A percentile compares a stretch with the other conserved stretches of the same genome.
Evolutionary conservation across 495 filamentous ascomycete species (phyloP).

Genomic region (Xylaria palmicola): DNA sequence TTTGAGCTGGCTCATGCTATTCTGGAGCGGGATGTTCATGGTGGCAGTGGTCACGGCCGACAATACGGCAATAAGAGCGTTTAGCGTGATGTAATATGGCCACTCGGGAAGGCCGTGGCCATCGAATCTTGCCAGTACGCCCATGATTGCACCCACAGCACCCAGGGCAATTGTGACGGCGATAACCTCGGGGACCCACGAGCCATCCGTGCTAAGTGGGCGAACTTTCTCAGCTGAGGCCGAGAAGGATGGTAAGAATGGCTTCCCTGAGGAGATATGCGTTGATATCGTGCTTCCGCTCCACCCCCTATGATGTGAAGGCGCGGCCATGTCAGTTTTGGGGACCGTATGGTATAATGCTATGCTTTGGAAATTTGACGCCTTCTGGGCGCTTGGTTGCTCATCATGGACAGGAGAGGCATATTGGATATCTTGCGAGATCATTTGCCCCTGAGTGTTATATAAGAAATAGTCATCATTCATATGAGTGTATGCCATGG

Average conservation of each 20-base stretch:
- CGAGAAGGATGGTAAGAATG: background rate
- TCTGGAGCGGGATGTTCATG: conserved; percentile 41
- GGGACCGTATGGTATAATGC: background rate
- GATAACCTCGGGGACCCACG: conserved; percentile 25
- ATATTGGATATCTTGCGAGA: background rate
- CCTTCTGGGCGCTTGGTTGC: background rate
- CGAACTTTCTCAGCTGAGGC: background rate
- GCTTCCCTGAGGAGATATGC: background rate
- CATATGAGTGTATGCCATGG: background rate
- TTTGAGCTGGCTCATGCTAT: conserved; percentile 45
- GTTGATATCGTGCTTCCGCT: conserved; percentile 14
- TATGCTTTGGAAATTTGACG: background rate
- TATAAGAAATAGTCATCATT: conserved; percentile 1
- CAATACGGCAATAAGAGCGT: conserved; percentile 43
- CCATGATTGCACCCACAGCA: conserved; percentile 34
- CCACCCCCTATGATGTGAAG: conserved; percentile 17
- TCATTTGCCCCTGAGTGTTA: background rate
- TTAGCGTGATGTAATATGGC: conserved; percentile 46
- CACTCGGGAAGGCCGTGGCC: conserved; percentile 40
- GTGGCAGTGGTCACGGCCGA: conserved; percentile 40
- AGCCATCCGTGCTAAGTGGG: background rate
- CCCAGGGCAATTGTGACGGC: conserved; percentile 17
- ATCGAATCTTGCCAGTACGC: conserved; percentile 40
- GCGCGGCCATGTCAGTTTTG: background rate
- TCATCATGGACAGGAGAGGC: background rate